These are phyloP conservation scores for Schwanniomyces sp. DNA, from an alignment of 805 yeast species.

Conservation along the genomic window DNA sequence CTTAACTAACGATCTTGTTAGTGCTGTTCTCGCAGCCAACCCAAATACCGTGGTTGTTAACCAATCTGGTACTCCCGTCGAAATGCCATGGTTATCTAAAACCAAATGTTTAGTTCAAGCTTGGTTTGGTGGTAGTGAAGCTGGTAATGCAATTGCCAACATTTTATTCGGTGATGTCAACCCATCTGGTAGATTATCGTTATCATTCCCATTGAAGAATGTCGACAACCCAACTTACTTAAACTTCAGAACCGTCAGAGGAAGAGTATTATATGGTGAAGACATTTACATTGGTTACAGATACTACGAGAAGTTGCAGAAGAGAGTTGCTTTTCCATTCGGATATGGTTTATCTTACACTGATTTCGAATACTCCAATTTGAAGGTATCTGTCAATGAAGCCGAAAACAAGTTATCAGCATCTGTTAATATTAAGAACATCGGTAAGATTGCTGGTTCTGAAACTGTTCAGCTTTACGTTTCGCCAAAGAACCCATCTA, in stretches of 20 bases:
- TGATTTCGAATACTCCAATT: slow-evolving; percentile 15
- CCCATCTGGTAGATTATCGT: slow-evolving; percentile 28
- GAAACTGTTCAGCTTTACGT: slow-evolving; percentile 31
- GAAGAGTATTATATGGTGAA: slow-evolving; percentile 33
- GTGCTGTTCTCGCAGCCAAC: slow-evolving; percentile 25
- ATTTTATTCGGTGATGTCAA: slow-evolving; percentile 31
- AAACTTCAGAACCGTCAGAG: slow-evolving; percentile 27
- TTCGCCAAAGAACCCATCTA: slow-evolving; percentile 13
- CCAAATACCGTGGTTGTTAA: slow-evolving; percentile 30
- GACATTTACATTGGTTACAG: slow-evolving; percentile 32
- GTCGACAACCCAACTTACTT: slow-evolving; percentile 29
- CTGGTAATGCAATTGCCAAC: slow-evolving; percentile 32
- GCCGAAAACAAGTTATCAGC: slow-evolving; percentile 12
- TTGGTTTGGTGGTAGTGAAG: slow-evolving; percentile 37
- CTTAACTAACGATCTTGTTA: slow-evolving; percentile 22
- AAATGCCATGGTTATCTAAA: slow-evolving; percentile 28
- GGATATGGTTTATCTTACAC: slow-evolving; percentile 33
- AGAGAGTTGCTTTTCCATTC: slow-evolving; percentile 30
- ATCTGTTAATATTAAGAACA: slow-evolving; percentile 19
- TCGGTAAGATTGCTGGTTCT: slow-evolving; percentile 22
- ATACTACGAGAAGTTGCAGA: slow-evolving; percentile 27
- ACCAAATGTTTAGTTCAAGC: slow-evolving; percentile 28
- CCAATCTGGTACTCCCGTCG: slow-evolving; percentile 34
- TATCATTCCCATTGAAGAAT: slow-evolving; percentile 22
- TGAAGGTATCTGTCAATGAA: slow-evolving; percentile 15